A percentile compares a stretch with the other conserved stretches of the same genome.
Evolutionary conservation across 768 basidiomycete species (phyloP).

Genomic region (Hericium rajendrae): DNA sequence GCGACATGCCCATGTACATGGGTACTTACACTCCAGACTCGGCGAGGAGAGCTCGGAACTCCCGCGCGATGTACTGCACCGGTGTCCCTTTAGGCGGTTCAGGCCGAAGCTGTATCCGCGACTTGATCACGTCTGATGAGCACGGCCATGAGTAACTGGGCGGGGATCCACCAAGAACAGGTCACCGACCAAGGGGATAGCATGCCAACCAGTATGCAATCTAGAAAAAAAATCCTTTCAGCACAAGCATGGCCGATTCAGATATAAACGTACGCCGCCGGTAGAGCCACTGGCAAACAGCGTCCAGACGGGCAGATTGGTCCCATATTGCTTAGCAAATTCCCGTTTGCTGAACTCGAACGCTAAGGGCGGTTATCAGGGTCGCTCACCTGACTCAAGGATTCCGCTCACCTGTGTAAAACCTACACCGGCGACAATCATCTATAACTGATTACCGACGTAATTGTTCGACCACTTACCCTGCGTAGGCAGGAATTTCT

Average conservation of each 20-base stretch:
- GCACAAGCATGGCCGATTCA: background rate
- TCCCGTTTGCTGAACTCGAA: slow-evolving; percentile 86
- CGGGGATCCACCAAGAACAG: background rate
- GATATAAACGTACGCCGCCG: slow-evolving; percentile 52
- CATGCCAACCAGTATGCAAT: slow-evolving; percentile 91
- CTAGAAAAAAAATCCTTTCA: slow-evolving; percentile 21
- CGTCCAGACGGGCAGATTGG: slow-evolving; percentile 75
- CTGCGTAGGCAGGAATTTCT: slow-evolving; percentile 96
- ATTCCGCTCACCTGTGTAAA: slow-evolving; percentile 47
- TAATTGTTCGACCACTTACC: slow-evolving; percentile 28
- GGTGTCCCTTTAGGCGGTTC: slow-evolving; percentile 68
- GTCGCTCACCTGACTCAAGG: background rate
- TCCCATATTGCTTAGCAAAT: slow-evolving; percentile 54
- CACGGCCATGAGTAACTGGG: background rate
- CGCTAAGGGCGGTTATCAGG: slow-evolving; percentile 29
- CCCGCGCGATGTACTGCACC: slow-evolving; percentile 64
- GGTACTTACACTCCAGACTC: slow-evolving; percentile 65
- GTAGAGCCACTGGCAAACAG: slow-evolving; percentile 74
- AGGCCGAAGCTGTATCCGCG: slow-evolving; percentile 71
- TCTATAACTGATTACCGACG: no score
- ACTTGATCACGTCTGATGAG: slow-evolving; percentile 76
- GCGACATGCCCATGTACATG: background rate
- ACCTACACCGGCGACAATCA: slow-evolving; percentile 30
- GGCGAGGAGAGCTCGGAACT: slow-evolving; percentile 53
- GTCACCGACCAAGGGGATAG: slow-evolving; percentile 65